Evolutionary conservation across 345 rosid genomes (phyloP).

Genomic region (Erucastrum elatum): DNA sequence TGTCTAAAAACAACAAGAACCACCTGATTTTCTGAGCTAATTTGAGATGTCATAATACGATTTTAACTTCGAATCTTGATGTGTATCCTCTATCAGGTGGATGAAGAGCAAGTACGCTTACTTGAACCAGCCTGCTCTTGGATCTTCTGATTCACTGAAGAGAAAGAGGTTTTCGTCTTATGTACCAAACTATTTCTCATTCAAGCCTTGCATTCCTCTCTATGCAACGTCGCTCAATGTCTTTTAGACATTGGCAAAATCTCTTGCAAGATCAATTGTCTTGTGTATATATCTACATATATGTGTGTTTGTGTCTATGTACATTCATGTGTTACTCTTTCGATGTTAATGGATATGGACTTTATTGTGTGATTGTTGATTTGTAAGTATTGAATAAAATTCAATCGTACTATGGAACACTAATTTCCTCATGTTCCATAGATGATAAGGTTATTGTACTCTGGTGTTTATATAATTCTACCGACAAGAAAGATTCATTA

Average conservation of each 20-base stretch:
- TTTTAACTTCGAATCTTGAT: not conserved
- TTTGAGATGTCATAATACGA: not conserved
- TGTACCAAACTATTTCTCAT: slow-evolving; percentile 61
- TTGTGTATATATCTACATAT: slow-evolving; percentile 2
- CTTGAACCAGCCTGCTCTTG: slow-evolving; percentile 80
- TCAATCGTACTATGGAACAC: slow-evolving; percentile 22
- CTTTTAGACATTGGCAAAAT: slow-evolving; percentile 38
- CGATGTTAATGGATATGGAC: slow-evolving; percentile 20
- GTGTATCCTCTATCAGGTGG: slow-evolving; percentile 63
- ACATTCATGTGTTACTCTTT: slow-evolving; percentile 19
- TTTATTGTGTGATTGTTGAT: slow-evolving; percentile 18
- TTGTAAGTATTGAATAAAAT: slow-evolving; percentile 29
- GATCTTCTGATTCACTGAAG: slow-evolving; percentile 42
- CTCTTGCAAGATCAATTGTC: slow-evolving; percentile 11
- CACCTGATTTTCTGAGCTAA: not conserved
- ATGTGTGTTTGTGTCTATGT: slow-evolving; percentile 7
- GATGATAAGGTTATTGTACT: slow-evolving; percentile 18
- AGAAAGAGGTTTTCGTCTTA: slow-evolving; percentile 53
- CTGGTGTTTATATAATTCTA: not conserved
- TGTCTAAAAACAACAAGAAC: slow-evolving; percentile 2
- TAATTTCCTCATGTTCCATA: slow-evolving; percentile 8
- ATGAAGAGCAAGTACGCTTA: slow-evolving; percentile 91
- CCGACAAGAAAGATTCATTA: not conserved
- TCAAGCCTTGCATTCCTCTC: slow-evolving; percentile 53
- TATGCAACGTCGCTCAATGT: slow-evolving; percentile 67